Base-by-base conservation (phyloP, 2,329 filamentous ascomycete species). In the Trematosphaeria pertusa region DNA sequence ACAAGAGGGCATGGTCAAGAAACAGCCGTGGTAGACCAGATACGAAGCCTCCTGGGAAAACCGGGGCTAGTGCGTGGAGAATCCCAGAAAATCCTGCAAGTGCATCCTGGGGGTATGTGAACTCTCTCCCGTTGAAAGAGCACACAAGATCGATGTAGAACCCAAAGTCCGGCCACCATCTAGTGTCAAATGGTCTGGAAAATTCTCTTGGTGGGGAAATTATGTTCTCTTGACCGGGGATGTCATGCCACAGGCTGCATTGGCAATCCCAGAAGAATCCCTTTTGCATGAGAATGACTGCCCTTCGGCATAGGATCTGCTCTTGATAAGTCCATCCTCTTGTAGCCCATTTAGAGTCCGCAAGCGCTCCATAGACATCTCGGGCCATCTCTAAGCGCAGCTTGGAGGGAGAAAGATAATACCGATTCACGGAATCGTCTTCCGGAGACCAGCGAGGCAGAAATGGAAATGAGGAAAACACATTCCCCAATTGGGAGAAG, bases 271-370 rank as follows among this genome's bases (percentile, higher is more conserved):
- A 45, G 14, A 46, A 46, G 11, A 33, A 10, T 5, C 22, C 21
- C n/a, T 21, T 17, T 2, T 50, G 24, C 5, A 43, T n/a, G n/a
- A 50, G 42, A 15, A 50, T 21, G 7, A 43, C 14, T 2, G 35
- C 37, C 14, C 48, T 37, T 15, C 47, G 47, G 38, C 32, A 39
- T 14, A 51, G 14, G 4, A 51, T 40, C 9, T 51, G 39, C 32
- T 51, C 43, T 21, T 51, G 48, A 22, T 43, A 47, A 1, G 48
- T 51, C 48, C 38, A 51, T 2, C 33, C 37, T 32, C 43, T 24
- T 7, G n/a, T 36, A 5, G 30, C 36, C 37, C 39, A 42, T 9
- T 11, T 12, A 7, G 39, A 42, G 17, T 20, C 4, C 6, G 4
- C 4, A n/a, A 42, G 39, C 26, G 5, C 17, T 3, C 9, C 26